Conservation (phyloP, 2,329 filamentous ascomycete species). For the Fulvia fulva region DNA sequence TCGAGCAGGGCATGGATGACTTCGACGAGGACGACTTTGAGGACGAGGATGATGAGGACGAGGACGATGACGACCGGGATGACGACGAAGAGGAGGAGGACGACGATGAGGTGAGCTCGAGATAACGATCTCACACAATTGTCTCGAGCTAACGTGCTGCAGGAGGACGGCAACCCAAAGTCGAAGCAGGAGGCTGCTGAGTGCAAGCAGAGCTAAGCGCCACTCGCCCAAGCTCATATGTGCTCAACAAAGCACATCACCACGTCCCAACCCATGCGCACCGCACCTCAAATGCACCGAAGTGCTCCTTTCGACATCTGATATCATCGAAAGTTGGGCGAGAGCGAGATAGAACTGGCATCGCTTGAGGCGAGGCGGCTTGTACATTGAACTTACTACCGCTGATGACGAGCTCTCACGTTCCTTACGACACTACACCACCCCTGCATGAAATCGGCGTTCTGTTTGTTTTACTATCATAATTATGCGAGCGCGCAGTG, state of each 20-base stretch:
- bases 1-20: slow-evolving; percentile 87
- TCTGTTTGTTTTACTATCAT: neutral
- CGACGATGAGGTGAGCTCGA: slow-evolving; percentile 47
- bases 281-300: neutral
- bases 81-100: slow-evolving; percentile 64
- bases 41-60: slow-evolving; percentile 90
- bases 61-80: slow-evolving; percentile 75
- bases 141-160: slow-evolving; percentile 13
- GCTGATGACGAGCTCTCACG: neutral
- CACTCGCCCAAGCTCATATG: neutral
- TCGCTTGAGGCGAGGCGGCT: neutral
- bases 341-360: slow-evolving; percentile 2
- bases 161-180: slow-evolving; percentile 80
- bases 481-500: neutral
- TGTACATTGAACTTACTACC: slow-evolving; percentile 3
- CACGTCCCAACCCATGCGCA: neutral
- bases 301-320: neutral
- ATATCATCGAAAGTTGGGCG: neutral
- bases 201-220: slow-evolving; percentile 83
- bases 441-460: slow-evolving; percentile 4
- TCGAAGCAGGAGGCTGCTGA: slow-evolving; percentile 92
- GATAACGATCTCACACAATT: neutral
- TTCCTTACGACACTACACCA: slow-evolving; percentile 1
- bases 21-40: slow-evolving; percentile 78
- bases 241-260: neutral